phyloP scores from a whole-genome alignment of 768 basidiomycete genomes.

The Mycena belliarum region DNA sequence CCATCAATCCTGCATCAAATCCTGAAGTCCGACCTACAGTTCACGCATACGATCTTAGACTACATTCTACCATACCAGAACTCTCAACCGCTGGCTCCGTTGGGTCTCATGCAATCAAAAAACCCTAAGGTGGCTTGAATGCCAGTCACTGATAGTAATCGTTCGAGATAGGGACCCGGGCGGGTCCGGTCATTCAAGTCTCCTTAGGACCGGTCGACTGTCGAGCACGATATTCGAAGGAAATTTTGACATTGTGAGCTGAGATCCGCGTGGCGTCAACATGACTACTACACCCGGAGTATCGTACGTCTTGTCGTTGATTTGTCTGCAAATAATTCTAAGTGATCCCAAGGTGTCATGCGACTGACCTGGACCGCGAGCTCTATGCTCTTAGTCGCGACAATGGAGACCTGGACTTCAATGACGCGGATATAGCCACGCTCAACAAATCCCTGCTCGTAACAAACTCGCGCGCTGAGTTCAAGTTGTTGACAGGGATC shows the following conservation, averaged over 20 bases:
- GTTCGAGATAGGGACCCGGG: slow-evolving; percentile 9
- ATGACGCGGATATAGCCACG: not conserved
- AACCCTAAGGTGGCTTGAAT: not conserved
- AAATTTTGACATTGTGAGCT: slow-evolving; percentile 18
- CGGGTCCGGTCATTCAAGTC: slow-evolving; percentile 8
- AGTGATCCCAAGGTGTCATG: slow-evolving; percentile 1
- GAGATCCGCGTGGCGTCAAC: slow-evolving; percentile 18
- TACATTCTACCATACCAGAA: no score
- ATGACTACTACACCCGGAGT: slow-evolving; percentile 16
- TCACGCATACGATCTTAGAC: no score
- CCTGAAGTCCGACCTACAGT: no score
- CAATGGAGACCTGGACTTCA: slow-evolving; percentile 12
- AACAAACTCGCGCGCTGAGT: not conserved
- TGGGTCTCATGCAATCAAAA: no score
- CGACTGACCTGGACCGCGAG: slow-evolving; percentile 13
- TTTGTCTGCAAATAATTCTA: not conserved
- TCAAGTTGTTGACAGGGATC: slow-evolving; percentile 1
- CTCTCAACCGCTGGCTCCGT: no score
- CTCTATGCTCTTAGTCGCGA: slow-evolving; percentile 8
- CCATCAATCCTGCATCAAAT: no score
- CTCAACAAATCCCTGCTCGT: slow-evolving; percentile 7
- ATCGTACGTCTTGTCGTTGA: slow-evolving; percentile 1
- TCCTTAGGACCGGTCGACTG: slow-evolving; percentile 5
- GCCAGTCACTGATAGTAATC: not conserved
- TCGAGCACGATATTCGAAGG: slow-evolving; percentile 14